Evolutionary conservation across 2,329 filamentous ascomycete species (phyloP).

Genomic region (Pseudogymnoascus sp.): DNA sequence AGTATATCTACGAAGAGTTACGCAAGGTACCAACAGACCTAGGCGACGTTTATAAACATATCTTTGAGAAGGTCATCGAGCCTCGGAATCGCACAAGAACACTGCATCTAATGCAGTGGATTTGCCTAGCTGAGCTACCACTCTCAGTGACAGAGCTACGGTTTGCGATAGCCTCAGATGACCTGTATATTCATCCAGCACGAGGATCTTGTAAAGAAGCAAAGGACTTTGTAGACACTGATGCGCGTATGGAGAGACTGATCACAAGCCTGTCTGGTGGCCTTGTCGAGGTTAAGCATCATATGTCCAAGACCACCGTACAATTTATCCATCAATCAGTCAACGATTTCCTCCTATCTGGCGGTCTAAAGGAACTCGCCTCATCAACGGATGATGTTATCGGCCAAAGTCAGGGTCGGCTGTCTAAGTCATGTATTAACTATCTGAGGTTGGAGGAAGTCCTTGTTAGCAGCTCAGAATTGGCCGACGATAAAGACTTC

Average conservation of each 20-base stretch:
- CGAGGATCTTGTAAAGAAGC: background rate
- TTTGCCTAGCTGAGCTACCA: conserved; percentile 13
- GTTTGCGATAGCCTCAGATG: background rate
- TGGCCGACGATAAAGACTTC: background rate
- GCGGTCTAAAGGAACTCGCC: background rate
- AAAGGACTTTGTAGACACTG: conserved; percentile 14
- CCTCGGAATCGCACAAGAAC: conserved; percentile 10
- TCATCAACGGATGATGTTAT: background rate
- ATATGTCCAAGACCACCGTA: conserved; percentile 19
- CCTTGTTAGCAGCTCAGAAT: background rate
- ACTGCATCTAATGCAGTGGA: conserved; percentile 17
- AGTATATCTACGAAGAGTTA: conserved; percentile 12
- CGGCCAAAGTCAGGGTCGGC: conserved; percentile 14
- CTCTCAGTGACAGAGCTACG: conserved; percentile 11
- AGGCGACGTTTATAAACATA: conserved; percentile 14
- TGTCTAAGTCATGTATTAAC: conserved; percentile 15
- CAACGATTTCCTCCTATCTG: background rate
- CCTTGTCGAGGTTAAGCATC: conserved; percentile 20
- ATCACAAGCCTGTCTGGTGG: conserved; percentile 20
- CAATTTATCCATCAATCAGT: conserved; percentile 31
- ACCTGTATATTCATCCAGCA: background rate
- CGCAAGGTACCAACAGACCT: conserved; percentile 17
- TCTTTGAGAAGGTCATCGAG: conserved; percentile 16
- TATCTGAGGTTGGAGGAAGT: conserved; percentile 10
- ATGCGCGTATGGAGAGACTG: conserved; percentile 19